Evolutionary conservation across 2,329 filamentous ascomycete species (phyloP).

Genomic region (Monilinia polystroma): DNA sequence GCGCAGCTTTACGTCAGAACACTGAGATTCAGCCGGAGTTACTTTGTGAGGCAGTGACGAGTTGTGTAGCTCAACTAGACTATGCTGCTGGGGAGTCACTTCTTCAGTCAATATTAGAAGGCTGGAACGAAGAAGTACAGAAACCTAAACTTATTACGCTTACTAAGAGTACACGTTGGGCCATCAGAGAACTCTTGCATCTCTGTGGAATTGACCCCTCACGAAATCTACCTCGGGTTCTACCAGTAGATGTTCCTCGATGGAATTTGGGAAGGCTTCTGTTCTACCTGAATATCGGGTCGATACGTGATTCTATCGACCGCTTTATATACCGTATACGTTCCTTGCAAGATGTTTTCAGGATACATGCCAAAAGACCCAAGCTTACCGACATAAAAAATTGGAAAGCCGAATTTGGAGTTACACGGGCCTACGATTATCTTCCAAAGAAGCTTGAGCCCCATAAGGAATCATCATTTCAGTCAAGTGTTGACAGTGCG

Average conservation of each 20-base stretch:
- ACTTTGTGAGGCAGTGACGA: slow-evolving; percentile 30
- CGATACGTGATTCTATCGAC: slow-evolving; percentile 26
- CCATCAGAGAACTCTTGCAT: slow-evolving; percentile 32
- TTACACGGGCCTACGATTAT: slow-evolving; percentile 5
- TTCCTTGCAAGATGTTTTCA: background rate
- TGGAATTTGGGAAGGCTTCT: slow-evolving; percentile 28
- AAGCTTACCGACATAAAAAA: too few relatives aligned
- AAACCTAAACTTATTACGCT: slow-evolving; percentile 23
- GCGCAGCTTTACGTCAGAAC: slow-evolving; percentile 36
- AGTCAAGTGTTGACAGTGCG: background rate
- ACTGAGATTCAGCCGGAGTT: slow-evolving; percentile 29
- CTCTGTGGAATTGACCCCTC: slow-evolving; percentile 33
- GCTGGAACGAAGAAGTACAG: slow-evolving; percentile 28
- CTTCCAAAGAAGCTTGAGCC: background rate
- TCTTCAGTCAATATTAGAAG: slow-evolving; percentile 30
- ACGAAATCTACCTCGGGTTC: slow-evolving; percentile 13
- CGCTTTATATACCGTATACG: slow-evolving; percentile 11
- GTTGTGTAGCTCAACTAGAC: slow-evolving; percentile 32
- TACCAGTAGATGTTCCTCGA: slow-evolving; percentile 26
- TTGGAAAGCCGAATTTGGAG: background rate
- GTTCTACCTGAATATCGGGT: slow-evolving; percentile 28
- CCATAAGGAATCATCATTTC: background rate
- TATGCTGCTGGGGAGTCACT: slow-evolving; percentile 31
- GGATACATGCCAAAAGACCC: background rate
- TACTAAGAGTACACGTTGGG: slow-evolving; percentile 26